phyloP scores from a whole-genome alignment of 345 rosid species.

The Clausena lansium region DNA sequence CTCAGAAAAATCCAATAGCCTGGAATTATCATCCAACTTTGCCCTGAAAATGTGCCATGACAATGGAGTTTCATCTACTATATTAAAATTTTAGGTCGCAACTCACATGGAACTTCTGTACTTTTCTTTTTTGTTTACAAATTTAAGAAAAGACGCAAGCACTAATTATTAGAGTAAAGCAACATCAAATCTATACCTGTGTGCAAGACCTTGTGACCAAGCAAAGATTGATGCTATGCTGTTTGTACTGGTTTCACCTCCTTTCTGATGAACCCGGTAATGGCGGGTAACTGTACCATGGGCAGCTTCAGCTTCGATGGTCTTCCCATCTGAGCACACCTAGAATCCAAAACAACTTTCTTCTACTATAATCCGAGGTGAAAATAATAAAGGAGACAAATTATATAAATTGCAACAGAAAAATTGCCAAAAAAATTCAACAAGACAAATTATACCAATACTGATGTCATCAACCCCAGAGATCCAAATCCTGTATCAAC shows the following conservation, averaged over 20 bases:
- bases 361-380: background rate
- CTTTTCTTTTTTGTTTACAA: background rate
- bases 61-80: background rate
- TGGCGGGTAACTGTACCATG: conserved; percentile 90
- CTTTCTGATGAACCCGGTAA: conserved; percentile 80
- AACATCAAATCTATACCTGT: conserved; percentile 39
- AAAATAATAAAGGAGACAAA: background rate
- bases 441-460: conserved; percentile 53
- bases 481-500: conserved; percentile 80
- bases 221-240: conserved; percentile 90
- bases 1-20: conserved; percentile 61
- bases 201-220: conserved; percentile 85
- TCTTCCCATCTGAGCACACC: conserved; percentile 96
- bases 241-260: conserved; percentile 88
- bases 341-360: conserved; percentile 25
- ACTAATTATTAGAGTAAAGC: background rate
- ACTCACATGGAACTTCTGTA: background rate
- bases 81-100: background rate
- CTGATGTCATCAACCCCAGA: conserved; percentile 96
- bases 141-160: background rate
- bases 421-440: background rate
- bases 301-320: conserved; percentile 87
- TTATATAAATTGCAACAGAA: conserved; percentile 3
- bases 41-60: conserved; percentile 51
- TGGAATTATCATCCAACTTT: conserved; percentile 60